Evolutionary conservation across 2,329 filamentous ascomycete species (phyloP).

Genomic region (Stylonectria norvegica): DNA sequence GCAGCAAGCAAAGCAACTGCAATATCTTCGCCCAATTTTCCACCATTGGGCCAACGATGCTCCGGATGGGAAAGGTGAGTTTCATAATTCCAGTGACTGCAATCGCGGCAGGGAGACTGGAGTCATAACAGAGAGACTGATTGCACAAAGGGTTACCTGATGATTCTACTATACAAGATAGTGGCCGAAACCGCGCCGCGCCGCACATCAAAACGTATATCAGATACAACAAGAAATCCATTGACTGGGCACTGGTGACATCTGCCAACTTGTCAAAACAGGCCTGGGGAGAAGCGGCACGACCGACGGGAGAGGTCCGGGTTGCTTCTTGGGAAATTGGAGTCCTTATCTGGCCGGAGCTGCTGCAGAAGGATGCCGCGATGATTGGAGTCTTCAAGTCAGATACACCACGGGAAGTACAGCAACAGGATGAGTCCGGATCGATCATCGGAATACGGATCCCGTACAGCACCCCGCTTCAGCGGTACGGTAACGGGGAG

Average conservation of each 20-base stretch:
- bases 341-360: slow-evolving; percentile 74
- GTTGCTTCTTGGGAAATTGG: slow-evolving; percentile 83
- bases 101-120: too few relatives aligned
- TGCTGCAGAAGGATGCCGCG: slow-evolving; percentile 45
- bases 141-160: slow-evolving; percentile 25
- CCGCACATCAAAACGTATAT: slow-evolving; percentile 92
- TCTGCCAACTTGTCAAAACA: slow-evolving; percentile 92
- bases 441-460: slow-evolving; percentile 66
- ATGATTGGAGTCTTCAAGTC: slow-evolving; percentile 69
- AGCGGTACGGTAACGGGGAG: slow-evolving; percentile 60
- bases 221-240: slow-evolving; percentile 52
- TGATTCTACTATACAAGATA: slow-evolving; percentile 37
- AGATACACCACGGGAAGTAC: slow-evolving; percentile 47
- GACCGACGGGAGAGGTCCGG: slow-evolving; percentile 57
- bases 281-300: slow-evolving; percentile 72
- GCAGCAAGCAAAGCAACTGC: slow-evolving; percentile 69
- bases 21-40: slow-evolving; percentile 67
- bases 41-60: slow-evolving; percentile 72
- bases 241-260: slow-evolving; percentile 84
- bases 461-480: slow-evolving; percentile 77
- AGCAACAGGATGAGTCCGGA: slow-evolving; percentile 17
- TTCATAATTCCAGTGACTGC: background rate
- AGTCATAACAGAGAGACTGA: slow-evolving; percentile 2
- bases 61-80: slow-evolving; percentile 32
- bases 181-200: slow-evolving; percentile 65